Evolutionary conservation across 805 yeast species (phyloP).

Genomic region (Yamadazyma sp.): DNA sequence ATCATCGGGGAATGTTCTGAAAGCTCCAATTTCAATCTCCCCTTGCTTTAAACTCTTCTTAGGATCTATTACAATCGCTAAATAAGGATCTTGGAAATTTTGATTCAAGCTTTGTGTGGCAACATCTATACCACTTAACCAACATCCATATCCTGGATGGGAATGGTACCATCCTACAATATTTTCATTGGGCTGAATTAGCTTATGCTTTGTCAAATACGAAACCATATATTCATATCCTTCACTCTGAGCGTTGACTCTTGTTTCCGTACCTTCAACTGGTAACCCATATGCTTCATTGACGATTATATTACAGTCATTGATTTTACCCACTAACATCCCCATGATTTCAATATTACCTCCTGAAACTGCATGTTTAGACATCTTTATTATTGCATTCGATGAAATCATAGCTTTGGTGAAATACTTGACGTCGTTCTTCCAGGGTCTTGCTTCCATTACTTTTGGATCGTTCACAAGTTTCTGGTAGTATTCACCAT

Average conservation of each 20-base stretch:
- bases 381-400: slow-evolving; percentile 71
- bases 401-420: slow-evolving; percentile 62
- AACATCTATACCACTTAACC: slow-evolving; percentile 92
- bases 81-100: slow-evolving; percentile 84
- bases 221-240: slow-evolving; percentile 95
- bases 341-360: slow-evolving; percentile 95
- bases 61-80: slow-evolving; percentile 89
- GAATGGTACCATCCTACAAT: slow-evolving; percentile 97
- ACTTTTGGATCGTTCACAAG: slow-evolving; percentile 3
- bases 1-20: slow-evolving; percentile 61
- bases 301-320: slow-evolving; percentile 55
- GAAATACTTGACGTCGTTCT: slow-evolving; percentile 56
- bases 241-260: slow-evolving; percentile 92
- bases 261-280: slow-evolving; percentile 92
- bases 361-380: slow-evolving; percentile 77
- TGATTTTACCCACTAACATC: slow-evolving; percentile 78
- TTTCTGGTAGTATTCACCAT: slow-evolving; percentile 9
- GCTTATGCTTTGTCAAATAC: slow-evolving; percentile 49
- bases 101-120: slow-evolving; percentile 85
- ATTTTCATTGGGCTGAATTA: slow-evolving; percentile 49
- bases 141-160: slow-evolving; percentile 97
- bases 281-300: slow-evolving; percentile 85
- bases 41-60: slow-evolving; percentile 60
- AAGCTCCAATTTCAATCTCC: slow-evolving; percentile 82
- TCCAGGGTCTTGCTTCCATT: slow-evolving; percentile 48